Conservation (phyloP, 768 basidiomycete species). For the Macrolepiota albuminosa region DNA sequence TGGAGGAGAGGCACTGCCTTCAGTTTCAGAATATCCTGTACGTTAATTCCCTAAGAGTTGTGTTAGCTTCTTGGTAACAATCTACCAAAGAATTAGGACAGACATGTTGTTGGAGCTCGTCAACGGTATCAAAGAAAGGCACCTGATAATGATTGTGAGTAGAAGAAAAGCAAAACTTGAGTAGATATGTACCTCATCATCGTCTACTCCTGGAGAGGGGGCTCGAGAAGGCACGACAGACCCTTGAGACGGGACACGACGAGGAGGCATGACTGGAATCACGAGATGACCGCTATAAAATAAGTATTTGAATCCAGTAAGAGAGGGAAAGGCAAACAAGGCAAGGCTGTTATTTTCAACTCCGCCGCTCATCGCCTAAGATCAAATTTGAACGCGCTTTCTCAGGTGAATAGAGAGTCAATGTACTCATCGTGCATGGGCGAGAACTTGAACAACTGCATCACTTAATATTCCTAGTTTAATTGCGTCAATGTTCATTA, state of each 20-base stretch:
- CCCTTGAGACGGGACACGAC: constrained; percentile 45
- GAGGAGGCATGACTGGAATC: constrained; percentile 32
- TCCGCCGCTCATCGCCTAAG: neutral
- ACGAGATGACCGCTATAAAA: neutral
- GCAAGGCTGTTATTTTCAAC: neutral
- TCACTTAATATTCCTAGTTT: neutral
- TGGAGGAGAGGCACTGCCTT: constrained; percentile 46
- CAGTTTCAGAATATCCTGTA: constrained; percentile 92
- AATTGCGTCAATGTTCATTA: neutral
- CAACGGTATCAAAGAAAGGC: constrained; percentile 72
- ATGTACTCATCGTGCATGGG: no score
- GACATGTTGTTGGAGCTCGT: constrained; percentile 81
- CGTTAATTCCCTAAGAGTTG: constrained; percentile 75
- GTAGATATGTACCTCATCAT: constrained; percentile 29
- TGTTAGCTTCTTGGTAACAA: constrained; percentile 1
- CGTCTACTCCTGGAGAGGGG: constrained; percentile 36
- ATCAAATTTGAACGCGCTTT: neutral
- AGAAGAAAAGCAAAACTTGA: neutral
- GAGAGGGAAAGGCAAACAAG: neutral
- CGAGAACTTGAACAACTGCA: neutral
- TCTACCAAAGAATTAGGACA: neutral
- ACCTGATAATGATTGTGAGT: constrained; percentile 28
- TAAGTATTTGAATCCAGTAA: neutral
- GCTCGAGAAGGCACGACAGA: constrained; percentile 46
- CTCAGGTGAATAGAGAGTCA: neutral